Conservation (phyloP, 306 rosid species). For the Pueraria montana region DNA sequence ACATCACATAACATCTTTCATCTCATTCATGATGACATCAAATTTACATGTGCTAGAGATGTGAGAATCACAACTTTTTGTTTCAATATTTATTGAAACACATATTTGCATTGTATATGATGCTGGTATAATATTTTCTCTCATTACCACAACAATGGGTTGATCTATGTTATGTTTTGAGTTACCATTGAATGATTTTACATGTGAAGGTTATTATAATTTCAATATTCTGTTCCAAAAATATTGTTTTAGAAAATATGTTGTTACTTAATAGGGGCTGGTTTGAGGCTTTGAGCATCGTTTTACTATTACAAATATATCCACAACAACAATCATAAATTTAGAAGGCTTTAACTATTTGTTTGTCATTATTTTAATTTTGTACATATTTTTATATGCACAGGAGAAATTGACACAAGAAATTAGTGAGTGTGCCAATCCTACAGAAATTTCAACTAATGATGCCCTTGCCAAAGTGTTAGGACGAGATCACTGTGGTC, state of each 20-base stretch:
- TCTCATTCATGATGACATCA: background rate
- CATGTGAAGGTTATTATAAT: conserved; percentile 19
- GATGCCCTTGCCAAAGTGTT: conserved; percentile 1
- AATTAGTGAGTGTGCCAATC: background rate
- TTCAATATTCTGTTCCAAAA: background rate
- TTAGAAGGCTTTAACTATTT: background rate
- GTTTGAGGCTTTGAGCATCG: conserved; percentile 10
- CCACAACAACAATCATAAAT: background rate
- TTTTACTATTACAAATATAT: background rate
- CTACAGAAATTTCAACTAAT: background rate
- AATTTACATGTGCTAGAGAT: background rate
- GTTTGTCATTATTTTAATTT: background rate
- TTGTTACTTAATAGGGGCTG: background rate
- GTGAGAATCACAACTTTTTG: background rate
- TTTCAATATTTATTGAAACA: background rate
- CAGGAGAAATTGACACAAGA: conserved; percentile 9
- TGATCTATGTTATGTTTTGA: conserved; percentile 4
- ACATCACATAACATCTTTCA: background rate
- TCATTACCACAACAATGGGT: conserved; percentile 10
- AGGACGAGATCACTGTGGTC: background rate
- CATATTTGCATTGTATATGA: background rate
- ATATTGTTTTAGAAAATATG: background rate
- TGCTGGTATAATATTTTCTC: conserved; percentile 12
- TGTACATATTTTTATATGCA: background rate
- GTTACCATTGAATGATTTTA: background rate